These are phyloP conservation scores for Nigrospora oryzae DNA, from an alignment of 2,329 filamentous ascomycete genomes.

Conservation along the genomic window DNA sequence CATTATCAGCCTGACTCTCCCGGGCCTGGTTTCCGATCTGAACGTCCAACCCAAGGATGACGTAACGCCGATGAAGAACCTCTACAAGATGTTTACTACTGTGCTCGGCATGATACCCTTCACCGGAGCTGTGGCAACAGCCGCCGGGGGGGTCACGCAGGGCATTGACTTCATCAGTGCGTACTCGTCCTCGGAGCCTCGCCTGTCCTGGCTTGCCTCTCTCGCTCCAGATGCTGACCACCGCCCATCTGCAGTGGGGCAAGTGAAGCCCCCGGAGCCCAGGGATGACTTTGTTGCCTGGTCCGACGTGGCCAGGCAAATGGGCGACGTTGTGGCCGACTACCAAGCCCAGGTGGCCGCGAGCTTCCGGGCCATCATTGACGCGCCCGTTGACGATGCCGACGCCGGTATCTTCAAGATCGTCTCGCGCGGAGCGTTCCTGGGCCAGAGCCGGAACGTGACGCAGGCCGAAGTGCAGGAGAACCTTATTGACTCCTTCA, in stretches of 20 bases:
- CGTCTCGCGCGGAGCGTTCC: neutral
- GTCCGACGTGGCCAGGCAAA: neutral
- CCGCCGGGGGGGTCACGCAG: neutral
- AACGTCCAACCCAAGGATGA: neutral
- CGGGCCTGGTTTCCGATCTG: neutral
- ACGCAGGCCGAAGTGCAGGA: neutral
- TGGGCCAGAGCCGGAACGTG: neutral
- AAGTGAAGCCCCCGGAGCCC: neutral
- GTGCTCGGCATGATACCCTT: neutral
- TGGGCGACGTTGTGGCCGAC: neutral
- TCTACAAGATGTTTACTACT: neutral
- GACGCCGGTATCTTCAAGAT: neutral
- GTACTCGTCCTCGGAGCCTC: neutral
- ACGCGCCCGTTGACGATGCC: slow-evolving; percentile 1
- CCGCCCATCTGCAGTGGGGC: neutral
- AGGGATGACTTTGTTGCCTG: neutral
- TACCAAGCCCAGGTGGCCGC: neutral
- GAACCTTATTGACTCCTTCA: neutral
- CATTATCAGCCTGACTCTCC: neutral
- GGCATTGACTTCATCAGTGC: neutral
- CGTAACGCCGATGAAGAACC: slow-evolving; percentile 1
- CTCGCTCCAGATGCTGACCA: neutral
- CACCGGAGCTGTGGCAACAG: neutral
- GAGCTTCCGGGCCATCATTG: neutral
- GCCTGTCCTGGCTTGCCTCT: neutral